Evolutionary conservation across 2,329 filamentous ascomycete genomes (phyloP), one percentile per base, ranked within the genome.

Genomic region (Calonectria multiphialidica): DNA sequence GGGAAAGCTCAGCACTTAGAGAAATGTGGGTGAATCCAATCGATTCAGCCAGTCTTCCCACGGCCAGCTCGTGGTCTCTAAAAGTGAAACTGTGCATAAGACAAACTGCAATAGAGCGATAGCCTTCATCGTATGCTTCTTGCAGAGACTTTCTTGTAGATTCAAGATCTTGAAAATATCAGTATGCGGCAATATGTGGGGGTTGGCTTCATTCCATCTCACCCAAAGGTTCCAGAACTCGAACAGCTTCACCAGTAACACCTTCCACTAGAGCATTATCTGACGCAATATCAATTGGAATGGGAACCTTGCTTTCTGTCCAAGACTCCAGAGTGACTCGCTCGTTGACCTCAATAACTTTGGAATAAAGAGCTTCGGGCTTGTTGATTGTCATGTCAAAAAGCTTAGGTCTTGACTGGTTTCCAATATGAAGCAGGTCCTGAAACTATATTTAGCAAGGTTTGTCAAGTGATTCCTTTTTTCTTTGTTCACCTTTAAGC

Each of bases 61-160:
- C 88, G 28, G 94, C 80, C 1, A 91, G 90, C 81, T 98, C 95
- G 78, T 98, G 95, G 63, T 93, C 90, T 1, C 94, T 95, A 80
- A 95, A 98, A 0, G 95, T 97, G 81, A 98, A 98, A 5, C 93
- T 93, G 81, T 98, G 95, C 92, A 98, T 95, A 70, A 98, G 85
- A 76, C 94, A 97, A 1, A 98, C 94, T 9, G 95, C 95, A 77
- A 98, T 92, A 79, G 94, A 97, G 75, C 89, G 88, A 78, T 96
- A 92, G 0, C 93, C 93, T 5, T 88, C 85, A 67, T 92, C 88
- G 74, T 90, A 92, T 0, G 94, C 86, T 5, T 86, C 83, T 77
- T 92, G 87, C 25, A 95, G 82, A 74, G 66, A 65, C 21, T 53
- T 18, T 33, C 44, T 72, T 2, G 66, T 64, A 1, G 70, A 64